Conservation (phyloP, 352 stramenopile species). For the Phytophthora meadii region DNA sequence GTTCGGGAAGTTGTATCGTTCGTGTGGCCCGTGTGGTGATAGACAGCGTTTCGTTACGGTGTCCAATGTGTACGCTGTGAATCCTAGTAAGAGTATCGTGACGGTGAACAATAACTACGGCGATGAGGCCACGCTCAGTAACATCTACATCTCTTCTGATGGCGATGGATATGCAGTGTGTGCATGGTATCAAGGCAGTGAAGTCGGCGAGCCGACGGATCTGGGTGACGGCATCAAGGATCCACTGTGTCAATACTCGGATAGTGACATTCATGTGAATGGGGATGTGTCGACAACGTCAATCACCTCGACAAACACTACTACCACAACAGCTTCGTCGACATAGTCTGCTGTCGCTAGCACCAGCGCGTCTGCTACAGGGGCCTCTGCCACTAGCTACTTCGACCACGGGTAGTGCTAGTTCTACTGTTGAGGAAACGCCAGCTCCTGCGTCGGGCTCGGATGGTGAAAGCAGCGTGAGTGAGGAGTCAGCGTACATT, state of each 20-base stretch:
- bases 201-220: not conserved
- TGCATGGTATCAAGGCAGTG: not conserved
- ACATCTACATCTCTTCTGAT: not conserved
- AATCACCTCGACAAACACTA: too few relatives aligned
- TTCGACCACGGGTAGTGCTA: slow-evolving; percentile 15
- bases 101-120: slow-evolving; percentile 7
- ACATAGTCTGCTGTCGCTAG: slow-evolving; percentile 6
- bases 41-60: not conserved
- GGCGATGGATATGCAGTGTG: not conserved
- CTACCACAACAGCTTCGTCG: not conserved
- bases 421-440: slow-evolving; percentile 8
- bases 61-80: not conserved
- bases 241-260: slow-evolving; percentile 1
- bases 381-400: slow-evolving; percentile 11
- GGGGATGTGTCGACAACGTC: not conserved
- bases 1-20: not conserved
- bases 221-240: slow-evolving; percentile 3
- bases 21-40: not conserved
- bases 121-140: too few relatives aligned
- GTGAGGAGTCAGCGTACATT: not conserved
- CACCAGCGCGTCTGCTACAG: slow-evolving; percentile 5
- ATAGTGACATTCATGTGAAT: slow-evolving; percentile 2
- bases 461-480: slow-evolving; percentile 8
- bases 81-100: not conserved
- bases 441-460: slow-evolving; percentile 14